Base-by-base conservation (phyloP, 2,329 filamentous ascomycete genomes). In the Periconia sp. region DNA sequence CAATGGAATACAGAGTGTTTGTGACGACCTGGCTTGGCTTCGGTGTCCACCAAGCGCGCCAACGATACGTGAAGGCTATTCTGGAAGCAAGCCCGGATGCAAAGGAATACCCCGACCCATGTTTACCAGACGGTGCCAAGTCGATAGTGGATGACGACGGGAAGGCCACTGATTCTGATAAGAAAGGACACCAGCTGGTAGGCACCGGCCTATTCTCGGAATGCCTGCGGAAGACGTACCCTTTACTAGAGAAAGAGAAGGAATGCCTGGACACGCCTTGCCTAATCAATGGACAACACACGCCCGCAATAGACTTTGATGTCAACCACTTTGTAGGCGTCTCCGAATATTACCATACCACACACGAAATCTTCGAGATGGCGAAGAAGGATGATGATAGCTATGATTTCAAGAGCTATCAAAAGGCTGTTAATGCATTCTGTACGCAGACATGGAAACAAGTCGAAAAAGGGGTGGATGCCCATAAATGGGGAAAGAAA, bases 291-390 rank as follows among this genome's bases (percentile, higher is more conserved):
- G 92, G 94, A 1, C 85, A 92, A 51, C 91, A 97, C 65, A 91
- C 94, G 1, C 94, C 94, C 1, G 89, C 90, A 3, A 96, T 99
- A 52, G 94, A 99, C 66, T 99, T 97, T 63, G 87, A 94, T 50
- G 86, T 97, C 24, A 99, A 99, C 60, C 95, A 96, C 68, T 99
- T 99, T 61, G 86, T 99, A 19, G 94, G 94, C 9, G 92, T 99
- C 3, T 97, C 92, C 1, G 94, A 99, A 66, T 99, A 95, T 71
- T 99, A 94, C 92, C 94, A 99, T 69, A 95, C 92, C 0, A 99
- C 94, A 0, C 94, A 99, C 59, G 91, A 94, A 40, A 86, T 97
- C 2, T 97, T 99, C 54, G 82, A 87, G 46, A 82, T 83, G 76
- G 84, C 84, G 4, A 84, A 89, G 52, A 86, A 88, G 19, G 44